phyloP scores from a whole-genome alignment of 306 rosid genomes.

The Quillaja saponaria region DNA sequence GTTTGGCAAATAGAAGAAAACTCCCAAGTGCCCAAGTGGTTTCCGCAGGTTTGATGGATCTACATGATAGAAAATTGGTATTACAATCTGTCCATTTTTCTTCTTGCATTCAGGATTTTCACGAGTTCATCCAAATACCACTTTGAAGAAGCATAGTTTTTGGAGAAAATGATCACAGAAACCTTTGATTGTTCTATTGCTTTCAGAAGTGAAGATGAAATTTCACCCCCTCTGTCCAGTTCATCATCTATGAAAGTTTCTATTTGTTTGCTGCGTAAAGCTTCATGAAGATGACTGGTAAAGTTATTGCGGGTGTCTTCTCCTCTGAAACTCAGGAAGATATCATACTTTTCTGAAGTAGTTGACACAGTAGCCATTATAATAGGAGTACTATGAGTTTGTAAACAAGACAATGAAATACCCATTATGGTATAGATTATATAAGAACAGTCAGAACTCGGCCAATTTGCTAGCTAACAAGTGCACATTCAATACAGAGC shows the following conservation, averaged over 20 bases:
- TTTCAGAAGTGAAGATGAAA: not conserved
- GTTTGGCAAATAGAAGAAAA: not conserved
- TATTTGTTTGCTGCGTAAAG: not conserved
- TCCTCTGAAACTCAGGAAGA: constrained; percentile 4
- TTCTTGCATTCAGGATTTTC: constrained; percentile 14
- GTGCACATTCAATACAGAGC: too few species aligned
- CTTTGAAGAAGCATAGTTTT: constrained; percentile 25
- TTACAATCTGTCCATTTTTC: constrained; percentile 1
- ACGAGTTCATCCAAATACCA: constrained; percentile 32
- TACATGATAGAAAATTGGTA: constrained; percentile 32
- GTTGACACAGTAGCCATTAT: too few species aligned
- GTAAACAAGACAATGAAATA: too few species aligned
- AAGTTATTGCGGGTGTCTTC: constrained; percentile 25
- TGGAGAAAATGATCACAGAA: constrained; percentile 20
- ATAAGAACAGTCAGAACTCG: too few species aligned
- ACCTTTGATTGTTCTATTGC: constrained; percentile 12
- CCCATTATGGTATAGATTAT: too few species aligned
- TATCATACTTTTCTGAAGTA: not conserved
- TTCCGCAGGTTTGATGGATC: constrained; percentile 20
- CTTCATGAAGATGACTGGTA: constrained; percentile 13
- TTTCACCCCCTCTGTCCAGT: not conserved
- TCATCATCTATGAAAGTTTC: constrained; percentile 5
- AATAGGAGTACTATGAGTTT: too few species aligned
- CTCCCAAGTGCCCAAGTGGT: constrained; percentile 3
- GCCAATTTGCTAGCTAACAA: too few species aligned